phyloP scores from a whole-genome alignment of 305 asterid genomes.

The Fraxinus angustifolia region DNA sequence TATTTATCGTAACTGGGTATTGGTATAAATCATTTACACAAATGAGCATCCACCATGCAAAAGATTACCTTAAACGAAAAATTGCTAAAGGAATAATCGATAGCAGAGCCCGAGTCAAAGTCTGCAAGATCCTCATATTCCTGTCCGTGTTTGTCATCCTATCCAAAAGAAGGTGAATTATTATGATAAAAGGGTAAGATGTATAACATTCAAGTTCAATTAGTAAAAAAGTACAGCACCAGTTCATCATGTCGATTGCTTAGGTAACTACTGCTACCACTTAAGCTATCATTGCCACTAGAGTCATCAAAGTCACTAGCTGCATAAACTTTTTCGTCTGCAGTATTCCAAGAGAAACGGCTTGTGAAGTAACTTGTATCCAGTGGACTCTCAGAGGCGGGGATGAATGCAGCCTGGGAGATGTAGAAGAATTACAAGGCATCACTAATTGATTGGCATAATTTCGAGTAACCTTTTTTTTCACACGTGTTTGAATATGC shows the following conservation, averaged over 20 bases:
- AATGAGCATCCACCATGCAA: neutral
- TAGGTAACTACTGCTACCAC: slow-evolving; percentile 80
- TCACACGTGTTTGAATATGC: neutral
- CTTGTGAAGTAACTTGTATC: slow-evolving; percentile 97
- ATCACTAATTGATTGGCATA: slow-evolving; percentile 4
- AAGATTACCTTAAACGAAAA: slow-evolving; percentile 85
- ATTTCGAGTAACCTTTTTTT: neutral
- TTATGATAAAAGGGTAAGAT: neutral
- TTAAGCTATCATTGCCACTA: slow-evolving; percentile 73
- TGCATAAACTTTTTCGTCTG: slow-evolving; percentile 80
- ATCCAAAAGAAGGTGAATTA: slow-evolving; percentile 10
- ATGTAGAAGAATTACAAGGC: slow-evolving; percentile 18
- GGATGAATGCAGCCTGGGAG: slow-evolving; percentile 85
- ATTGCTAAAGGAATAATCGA: slow-evolving; percentile 91
- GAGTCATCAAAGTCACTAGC: slow-evolving; percentile 84
- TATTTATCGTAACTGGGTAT: neutral
- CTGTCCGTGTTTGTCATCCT: slow-evolving; percentile 50
- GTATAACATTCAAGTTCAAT: neutral
- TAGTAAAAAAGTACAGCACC: slow-evolving; percentile 35
- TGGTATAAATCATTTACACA: neutral
- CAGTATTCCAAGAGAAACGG: slow-evolving; percentile 88
- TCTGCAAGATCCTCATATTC: slow-evolving; percentile 70
- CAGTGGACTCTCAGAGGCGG: slow-evolving; percentile 83
- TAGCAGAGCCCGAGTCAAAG: slow-evolving; percentile 63
- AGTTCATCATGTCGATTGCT: slow-evolving; percentile 90